Base-by-base conservation (phyloP, 345 rosid genomes). In the Capsella bursapastoris region DNA sequence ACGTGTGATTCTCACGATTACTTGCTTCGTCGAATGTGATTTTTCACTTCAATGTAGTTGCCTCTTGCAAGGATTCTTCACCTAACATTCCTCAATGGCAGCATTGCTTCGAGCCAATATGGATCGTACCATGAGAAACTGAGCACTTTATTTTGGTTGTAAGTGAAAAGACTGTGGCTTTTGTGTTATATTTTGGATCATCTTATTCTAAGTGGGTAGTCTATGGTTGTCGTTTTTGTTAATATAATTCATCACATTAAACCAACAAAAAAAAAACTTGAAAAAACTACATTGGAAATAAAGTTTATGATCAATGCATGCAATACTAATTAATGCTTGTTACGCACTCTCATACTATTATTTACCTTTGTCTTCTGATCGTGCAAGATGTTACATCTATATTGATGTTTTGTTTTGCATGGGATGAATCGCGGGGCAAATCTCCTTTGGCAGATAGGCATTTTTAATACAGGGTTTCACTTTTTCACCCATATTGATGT, bases 391-490 rank as follows among this genome's bases (percentile, higher is more conserved):
- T 7, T 37, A 35, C 50, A 15, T 55, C 16, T 15, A 38, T 38
- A 16, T 48, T 5, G 4, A 37, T 37, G 27, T 31, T 40, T 3
- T 22, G 25, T 40, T 67, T 66, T 69, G 79, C 65, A 62, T 62
- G 44, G 37, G 13, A 61, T 62, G 64, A 61, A 61, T 75, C 68
- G 79, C 64, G 51, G 79, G 79, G 74, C 70, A 75, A 76, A 76
- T 69, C 64, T 76, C 79, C 74, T 76, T 76, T 76, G 79, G 79
- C 79, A 68, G 74, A 15, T 32, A 48, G 37, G 1, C 32, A n/a
- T 60, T 52, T 14, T 41, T 10, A 18, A 52, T 43, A 16, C 40
- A 64, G 45, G 15, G 5, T 34, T 34, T 34, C 37, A 34, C 7
- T 22, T 22, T 7, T 14, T 61, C 16, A 60, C 2, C 41, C 16